These are phyloP conservation scores for Domatiomyces globalis DNA, from an alignment of 2,329 filamentous ascomycete species.

Conservation along the genomic window DNA sequence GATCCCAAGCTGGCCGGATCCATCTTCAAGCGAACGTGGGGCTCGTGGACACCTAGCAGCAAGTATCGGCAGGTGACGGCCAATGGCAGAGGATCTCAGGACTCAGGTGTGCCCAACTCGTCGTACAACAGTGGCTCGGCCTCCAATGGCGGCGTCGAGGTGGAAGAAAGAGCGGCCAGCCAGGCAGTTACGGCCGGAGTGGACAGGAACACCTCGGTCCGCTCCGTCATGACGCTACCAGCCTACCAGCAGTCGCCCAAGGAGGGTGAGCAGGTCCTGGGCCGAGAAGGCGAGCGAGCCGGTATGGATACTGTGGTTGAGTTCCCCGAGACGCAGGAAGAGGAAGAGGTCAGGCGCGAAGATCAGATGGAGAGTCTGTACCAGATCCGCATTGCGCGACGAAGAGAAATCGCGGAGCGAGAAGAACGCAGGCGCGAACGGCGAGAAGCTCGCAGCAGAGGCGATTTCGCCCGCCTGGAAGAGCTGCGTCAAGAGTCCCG, in stretches of 20 bases:
- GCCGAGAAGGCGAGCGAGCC: conserved; percentile 75
- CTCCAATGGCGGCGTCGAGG: conserved; percentile 17
- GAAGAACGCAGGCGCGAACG: conserved; percentile 59
- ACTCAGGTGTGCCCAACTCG: background rate
- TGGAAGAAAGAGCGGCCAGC: conserved; percentile 17
- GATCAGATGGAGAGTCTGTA: conserved; percentile 88
- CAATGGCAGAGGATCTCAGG: background rate
- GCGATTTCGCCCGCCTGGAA: conserved; percentile 56
- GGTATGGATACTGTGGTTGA: conserved; percentile 87
- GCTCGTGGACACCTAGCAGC: conserved; percentile 13
- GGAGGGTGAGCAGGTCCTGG: conserved; percentile 68
- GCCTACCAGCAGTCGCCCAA: conserved; percentile 61
- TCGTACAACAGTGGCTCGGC: conserved; percentile 10
- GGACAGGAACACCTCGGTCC: conserved; percentile 70
- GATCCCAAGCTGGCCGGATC: conserved; percentile 12
- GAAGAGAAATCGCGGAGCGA: conserved; percentile 60
- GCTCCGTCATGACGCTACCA: conserved; percentile 88
- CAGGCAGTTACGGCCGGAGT: conserved; percentile 34
- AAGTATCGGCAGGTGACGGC: conserved; percentile 8
- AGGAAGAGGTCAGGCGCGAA: conserved; percentile 64
- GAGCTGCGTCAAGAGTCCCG: conserved; percentile 45
- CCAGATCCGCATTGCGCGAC: conserved; percentile 67
- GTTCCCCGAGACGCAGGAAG: conserved; percentile 63
- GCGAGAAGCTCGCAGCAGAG: conserved; percentile 55
- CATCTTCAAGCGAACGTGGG: conserved; percentile 12